Conservation (phyloP, 129 eudicot species). For the Mikania micrantha region DNA sequence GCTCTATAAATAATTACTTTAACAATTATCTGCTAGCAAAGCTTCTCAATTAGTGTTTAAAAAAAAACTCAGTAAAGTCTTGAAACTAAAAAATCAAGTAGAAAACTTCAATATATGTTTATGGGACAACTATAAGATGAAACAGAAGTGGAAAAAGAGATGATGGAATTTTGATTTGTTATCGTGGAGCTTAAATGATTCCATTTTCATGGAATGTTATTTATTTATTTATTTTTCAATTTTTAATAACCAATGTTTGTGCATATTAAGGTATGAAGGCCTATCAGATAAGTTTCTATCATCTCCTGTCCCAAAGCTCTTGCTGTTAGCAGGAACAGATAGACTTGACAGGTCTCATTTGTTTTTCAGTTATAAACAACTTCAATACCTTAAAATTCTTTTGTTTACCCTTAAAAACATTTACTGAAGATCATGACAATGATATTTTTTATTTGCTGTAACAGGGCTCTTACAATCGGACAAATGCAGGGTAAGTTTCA, state of each 20-base stretch:
- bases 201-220: background rate
- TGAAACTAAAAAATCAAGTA: background rate
- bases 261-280: constrained; percentile 83
- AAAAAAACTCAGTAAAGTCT: background rate
- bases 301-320: constrained; percentile 77
- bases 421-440: background rate
- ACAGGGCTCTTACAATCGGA: constrained; percentile 95
- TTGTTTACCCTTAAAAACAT: background rate
- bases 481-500: constrained; percentile 99
- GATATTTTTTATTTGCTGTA: constrained; percentile 2
- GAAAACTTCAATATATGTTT: background rate
- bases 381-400: background rate
- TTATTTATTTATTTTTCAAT: background rate
- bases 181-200: too few species aligned
- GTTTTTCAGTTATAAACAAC: background rate
- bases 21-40: background rate
- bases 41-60: background rate
- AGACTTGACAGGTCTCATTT: constrained; percentile 77
- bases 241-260: background rate
- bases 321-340: constrained; percentile 94
- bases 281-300: constrained; percentile 85
- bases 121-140: background rate
- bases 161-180: background rate
- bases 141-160: constrained; percentile 4
- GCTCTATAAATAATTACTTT: background rate